These are phyloP conservation scores for Actinomucor elegans DNA, from an alignment of 371 early-diverging fungal genomes.

Conservation along the genomic window DNA sequence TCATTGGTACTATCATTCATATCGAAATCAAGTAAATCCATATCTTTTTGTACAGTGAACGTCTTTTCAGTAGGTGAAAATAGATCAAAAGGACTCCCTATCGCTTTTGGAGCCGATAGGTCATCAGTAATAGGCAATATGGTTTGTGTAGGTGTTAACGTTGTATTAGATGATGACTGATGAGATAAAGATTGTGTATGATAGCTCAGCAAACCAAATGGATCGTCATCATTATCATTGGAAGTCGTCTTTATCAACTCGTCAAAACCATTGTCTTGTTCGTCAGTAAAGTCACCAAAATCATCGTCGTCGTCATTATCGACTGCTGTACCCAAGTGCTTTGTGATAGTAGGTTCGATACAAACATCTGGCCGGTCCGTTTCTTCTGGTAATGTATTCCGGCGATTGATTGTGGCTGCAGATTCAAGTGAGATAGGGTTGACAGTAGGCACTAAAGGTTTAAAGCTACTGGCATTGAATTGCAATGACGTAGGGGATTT, in stretches of 20 bases:
- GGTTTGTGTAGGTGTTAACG: neutral
- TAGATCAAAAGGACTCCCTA: neutral
- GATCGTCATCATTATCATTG: neutral
- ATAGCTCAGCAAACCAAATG: neutral
- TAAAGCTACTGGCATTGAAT: neutral
- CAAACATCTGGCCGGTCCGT: neutral
- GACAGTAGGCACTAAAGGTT: neutral
- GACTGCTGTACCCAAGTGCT: neutral
- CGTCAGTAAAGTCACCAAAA: constrained; percentile 1
- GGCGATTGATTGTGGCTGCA: neutral
- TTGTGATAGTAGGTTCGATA: neutral
- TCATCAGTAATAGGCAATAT: too few relatives aligned
- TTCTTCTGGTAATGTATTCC: neutral
- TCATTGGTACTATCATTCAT: neutral
- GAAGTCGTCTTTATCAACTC: neutral
- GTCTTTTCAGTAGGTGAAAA: neutral
- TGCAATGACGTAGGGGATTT: neutral
- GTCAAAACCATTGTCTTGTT: neutral
- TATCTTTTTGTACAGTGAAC: too few relatives aligned
- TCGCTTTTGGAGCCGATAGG: neutral
- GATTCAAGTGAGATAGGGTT: neutral
- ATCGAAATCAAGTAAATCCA: too few relatives aligned
- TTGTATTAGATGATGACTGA: neutral
- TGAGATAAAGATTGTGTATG: neutral
- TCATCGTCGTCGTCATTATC: neutral